These are phyloP conservation scores for Suillus decipiens DNA, from an alignment of 768 basidiomycete genomes.

Conservation along the genomic window DNA sequence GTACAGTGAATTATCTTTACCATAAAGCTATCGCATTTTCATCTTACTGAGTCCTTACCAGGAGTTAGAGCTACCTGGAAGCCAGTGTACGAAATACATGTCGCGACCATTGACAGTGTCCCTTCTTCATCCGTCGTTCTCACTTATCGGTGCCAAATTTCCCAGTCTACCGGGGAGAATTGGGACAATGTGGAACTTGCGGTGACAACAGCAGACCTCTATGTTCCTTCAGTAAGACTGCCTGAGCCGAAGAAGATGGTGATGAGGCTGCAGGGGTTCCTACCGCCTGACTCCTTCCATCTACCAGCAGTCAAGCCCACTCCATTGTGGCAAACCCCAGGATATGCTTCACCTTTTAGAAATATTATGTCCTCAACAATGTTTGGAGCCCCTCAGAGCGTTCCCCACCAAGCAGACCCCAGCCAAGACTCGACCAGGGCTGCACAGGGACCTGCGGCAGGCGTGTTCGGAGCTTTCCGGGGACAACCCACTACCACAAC, in stretches of 20 bases:
- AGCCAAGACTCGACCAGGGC: background rate
- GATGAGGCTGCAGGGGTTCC: slow-evolving; percentile 10
- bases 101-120: slow-evolving; percentile 12
- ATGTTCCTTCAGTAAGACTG: slow-evolving; percentile 21
- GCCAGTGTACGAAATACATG: slow-evolving; percentile 22
- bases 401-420: background rate
- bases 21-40: background rate
- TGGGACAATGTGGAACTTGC: slow-evolving; percentile 30
- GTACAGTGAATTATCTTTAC: slow-evolving; percentile 17
- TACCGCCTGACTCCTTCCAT: background rate
- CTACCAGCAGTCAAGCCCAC: background rate
- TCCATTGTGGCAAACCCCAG: background rate
- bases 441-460: background rate
- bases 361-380: background rate
- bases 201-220: slow-evolving; percentile 27
- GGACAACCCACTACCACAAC: background rate
- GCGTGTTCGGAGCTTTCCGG: background rate
- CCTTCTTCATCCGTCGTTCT: slow-evolving; percentile 22
- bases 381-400: background rate
- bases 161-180: slow-evolving; percentile 32
- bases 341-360: background rate
- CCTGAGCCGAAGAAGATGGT: slow-evolving; percentile 23
- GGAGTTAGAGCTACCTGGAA: slow-evolving; percentile 24
- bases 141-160: slow-evolving; percentile 31
- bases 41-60: background rate